A percentile compares a stretch with the other conserved stretches of the same genome.
These are phyloP conservation scores for Neurospora crassa DNA, from an alignment of 2,329 filamentous ascomycete genomes.

Conservation along the genomic window DNA sequence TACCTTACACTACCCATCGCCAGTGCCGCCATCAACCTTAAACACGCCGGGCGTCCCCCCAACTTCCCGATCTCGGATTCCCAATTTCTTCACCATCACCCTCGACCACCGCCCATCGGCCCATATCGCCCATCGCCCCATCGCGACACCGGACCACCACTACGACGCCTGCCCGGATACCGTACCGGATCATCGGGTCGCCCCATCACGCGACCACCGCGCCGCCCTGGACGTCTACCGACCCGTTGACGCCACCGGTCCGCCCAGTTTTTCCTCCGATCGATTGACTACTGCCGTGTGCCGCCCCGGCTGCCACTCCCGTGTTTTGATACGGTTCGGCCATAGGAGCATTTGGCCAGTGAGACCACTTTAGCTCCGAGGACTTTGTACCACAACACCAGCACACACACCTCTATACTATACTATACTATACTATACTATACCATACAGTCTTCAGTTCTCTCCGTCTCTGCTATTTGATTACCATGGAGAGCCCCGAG, in stretches of 20 bases:
- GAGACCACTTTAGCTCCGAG: neutral
- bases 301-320: conserved; percentile 3
- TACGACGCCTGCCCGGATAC: neutral
- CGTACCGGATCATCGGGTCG: neutral
- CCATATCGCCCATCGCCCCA: neutral
- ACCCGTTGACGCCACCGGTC: neutral
- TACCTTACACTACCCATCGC: neutral
- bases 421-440: neutral
- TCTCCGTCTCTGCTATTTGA: too few relatives aligned
- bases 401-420: neutral
- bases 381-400: neutral
- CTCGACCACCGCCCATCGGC: conserved; percentile 10
- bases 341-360: neutral
- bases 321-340: neutral
- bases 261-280: neutral
- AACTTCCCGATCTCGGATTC: conserved; percentile 4
- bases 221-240: neutral
- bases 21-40: neutral
- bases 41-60: neutral
- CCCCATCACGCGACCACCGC: neutral
- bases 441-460: neutral
- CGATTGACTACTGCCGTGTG: neutral
- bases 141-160: conserved; percentile 21
- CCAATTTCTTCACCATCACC: conserved; percentile 19
- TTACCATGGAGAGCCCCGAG: conserved; percentile 27